A percentile compares a stretch with the other conserved stretches of the same genome.
Evolutionary conservation across 331 rosid genomes (phyloP).

Genomic region (Phaseolus coccineus): DNA sequence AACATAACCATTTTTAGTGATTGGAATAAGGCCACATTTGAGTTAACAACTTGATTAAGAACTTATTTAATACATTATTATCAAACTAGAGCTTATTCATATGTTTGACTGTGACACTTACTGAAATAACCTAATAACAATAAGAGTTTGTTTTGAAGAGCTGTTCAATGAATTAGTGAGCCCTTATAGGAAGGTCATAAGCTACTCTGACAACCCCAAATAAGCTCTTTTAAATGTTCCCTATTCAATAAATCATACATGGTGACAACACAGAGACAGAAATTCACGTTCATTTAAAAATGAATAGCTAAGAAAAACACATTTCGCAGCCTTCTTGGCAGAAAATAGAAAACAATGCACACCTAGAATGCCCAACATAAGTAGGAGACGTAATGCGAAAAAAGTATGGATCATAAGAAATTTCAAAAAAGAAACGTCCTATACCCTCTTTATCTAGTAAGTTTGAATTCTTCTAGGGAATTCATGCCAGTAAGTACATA

Average conservation of each 20-base stretch:
- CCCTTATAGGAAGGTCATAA: not conserved
- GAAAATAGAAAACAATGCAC: conserved; percentile 30
- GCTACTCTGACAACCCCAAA: not conserved
- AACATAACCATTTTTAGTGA: conserved; percentile 20
- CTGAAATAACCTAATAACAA: not conserved
- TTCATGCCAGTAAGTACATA: not conserved
- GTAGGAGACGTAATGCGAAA: not conserved
- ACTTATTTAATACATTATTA: not conserved
- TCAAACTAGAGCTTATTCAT: not conserved
- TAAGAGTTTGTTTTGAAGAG: not conserved
- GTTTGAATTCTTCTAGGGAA: not conserved
- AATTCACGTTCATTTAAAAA: conserved; percentile 21
- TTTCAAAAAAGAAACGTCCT: not conserved
- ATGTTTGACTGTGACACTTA: not conserved
- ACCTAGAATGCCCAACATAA: not conserved
- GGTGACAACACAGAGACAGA: not conserved
- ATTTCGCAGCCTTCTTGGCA: conserved; percentile 13
- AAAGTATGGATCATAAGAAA: conserved; percentile 12
- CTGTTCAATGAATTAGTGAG: not conserved
- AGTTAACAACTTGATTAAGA: not conserved
- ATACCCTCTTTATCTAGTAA: conserved; percentile 14
- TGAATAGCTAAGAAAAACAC: not conserved
- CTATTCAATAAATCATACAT: not conserved
- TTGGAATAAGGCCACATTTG: not conserved
- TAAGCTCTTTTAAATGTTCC: not conserved